Evolutionary conservation across 2,329 filamentous ascomycete genomes (phyloP).

Genomic region (Aureobasidium sp.): DNA sequence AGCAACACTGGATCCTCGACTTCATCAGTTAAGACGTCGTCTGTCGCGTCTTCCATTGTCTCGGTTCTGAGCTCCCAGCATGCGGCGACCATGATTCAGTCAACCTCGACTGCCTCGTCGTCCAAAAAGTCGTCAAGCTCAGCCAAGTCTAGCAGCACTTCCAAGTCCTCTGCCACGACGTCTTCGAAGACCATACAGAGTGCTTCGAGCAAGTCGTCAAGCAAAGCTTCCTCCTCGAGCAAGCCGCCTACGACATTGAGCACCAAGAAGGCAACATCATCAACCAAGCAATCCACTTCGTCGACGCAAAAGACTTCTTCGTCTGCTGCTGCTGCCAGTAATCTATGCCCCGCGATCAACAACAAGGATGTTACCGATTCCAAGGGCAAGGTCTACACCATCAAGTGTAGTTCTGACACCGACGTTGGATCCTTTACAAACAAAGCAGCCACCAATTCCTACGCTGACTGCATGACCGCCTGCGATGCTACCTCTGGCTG

Average conservation of each 20-base stretch:
- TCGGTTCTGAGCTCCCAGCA: conserved; percentile 9
- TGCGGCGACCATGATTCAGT: conserved; percentile 14
- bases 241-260: not conserved
- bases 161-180: not conserved
- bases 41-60: conserved; percentile 13
- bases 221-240: not conserved
- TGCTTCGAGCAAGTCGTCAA: not conserved
- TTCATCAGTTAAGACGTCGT: not conserved
- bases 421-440: conserved; percentile 15
- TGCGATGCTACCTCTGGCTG: conserved; percentile 17
- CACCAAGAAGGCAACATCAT: not conserved
- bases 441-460: conserved; percentile 12
- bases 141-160: not conserved
- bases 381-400: conserved; percentile 16
- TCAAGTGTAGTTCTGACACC: conserved; percentile 16
- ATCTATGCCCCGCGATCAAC: conserved; percentile 21
- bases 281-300: not conserved
- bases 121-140: not conserved
- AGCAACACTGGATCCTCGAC: not conserved
- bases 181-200: not conserved
- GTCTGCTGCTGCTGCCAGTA: not conserved
- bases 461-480: conserved; percentile 15
- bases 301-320: not conserved
- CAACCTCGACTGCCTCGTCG: not conserved
- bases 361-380: conserved; percentile 19